Evolutionary conservation across 1,284 basidiomycete genomes (phyloP).

Genomic region (Lentinus polychrous): DNA sequence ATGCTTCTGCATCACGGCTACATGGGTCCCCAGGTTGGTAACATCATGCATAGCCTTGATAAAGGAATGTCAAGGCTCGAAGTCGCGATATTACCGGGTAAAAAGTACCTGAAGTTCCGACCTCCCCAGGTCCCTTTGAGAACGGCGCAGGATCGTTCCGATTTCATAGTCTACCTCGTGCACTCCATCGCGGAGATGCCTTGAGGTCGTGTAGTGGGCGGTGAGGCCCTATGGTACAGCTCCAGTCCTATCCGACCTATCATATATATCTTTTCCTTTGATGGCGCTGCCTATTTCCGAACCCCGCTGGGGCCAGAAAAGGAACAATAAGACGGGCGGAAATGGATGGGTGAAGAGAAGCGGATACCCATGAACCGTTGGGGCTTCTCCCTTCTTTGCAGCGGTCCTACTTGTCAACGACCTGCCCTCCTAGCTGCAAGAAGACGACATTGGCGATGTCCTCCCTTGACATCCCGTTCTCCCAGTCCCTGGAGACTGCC

Average conservation of each 20-base stretch:
- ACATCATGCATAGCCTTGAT: neutral
- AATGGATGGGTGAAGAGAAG: neutral
- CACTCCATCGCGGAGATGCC: constrained; percentile 8
- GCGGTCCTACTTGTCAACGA: neutral
- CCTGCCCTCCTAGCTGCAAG: neutral
- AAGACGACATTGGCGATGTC: constrained; percentile 18
- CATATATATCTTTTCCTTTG: neutral
- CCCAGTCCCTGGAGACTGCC: constrained; percentile 18
- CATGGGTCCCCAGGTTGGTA: too few species aligned
- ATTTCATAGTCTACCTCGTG: constrained; percentile 3
- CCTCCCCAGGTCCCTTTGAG: neutral
- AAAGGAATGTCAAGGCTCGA: too few species aligned
- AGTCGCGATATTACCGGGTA: too few species aligned
- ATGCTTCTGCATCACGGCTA: too few species aligned
- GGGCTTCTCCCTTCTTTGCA: neutral
- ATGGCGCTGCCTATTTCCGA: neutral
- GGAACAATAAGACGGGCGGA: neutral
- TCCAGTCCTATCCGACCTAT: neutral
- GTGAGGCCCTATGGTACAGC: constrained; percentile 3
- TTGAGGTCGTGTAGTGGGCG: constrained; percentile 7
- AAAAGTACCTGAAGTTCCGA: neutral
- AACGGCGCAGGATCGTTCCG: neutral
- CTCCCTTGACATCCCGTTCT: constrained; percentile 15
- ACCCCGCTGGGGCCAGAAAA: neutral
- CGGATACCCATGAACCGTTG: too few species aligned